A percentile compares a stretch with the other conserved stretches of the same genome.
These are phyloP conservation scores for Schizophyllum amplum DNA, from an alignment of 1,284 basidiomycete species.

Conservation along the genomic window DNA sequence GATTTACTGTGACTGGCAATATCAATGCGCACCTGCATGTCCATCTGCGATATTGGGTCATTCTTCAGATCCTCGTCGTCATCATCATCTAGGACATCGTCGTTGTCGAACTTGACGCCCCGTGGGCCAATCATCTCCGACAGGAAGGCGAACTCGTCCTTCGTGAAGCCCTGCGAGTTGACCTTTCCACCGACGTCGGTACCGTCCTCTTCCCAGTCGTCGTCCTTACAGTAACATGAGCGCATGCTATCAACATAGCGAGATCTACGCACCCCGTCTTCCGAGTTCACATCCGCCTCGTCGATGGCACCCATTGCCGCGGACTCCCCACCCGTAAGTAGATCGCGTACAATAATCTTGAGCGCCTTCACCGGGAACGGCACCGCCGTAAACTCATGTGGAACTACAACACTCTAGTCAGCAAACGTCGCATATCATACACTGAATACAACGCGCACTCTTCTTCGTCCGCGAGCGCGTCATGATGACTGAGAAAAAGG, in stretches of 20 bases:
- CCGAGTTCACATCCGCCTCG: constrained; percentile 58
- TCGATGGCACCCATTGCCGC: constrained; percentile 42
- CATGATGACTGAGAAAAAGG: constrained; percentile 70
- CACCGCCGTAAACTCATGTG: constrained; percentile 79
- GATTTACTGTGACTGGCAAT: constrained; percentile 2
- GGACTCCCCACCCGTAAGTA: constrained; percentile 66
- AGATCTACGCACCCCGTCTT: constrained; percentile 64
- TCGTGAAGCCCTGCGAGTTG: constrained; percentile 39
- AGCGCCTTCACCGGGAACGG: constrained; percentile 88
- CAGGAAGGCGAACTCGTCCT: constrained; percentile 59
- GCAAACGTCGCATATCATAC: constrained; percentile 9
- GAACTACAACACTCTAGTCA: constrained; percentile 38
- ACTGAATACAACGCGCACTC: constrained; percentile 42
- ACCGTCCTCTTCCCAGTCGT: constrained; percentile 78
- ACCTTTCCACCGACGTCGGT: constrained; percentile 22
- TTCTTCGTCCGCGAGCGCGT: constrained; percentile 86
- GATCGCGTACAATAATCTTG: constrained; percentile 82
- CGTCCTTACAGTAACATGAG: constrained; percentile 42
- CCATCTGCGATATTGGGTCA: constrained; percentile 84
- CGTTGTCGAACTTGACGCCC: constrained; percentile 62
- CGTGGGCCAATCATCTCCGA: constrained; percentile 66
- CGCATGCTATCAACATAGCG: constrained; percentile 5
- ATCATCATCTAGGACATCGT: constrained; percentile 57
- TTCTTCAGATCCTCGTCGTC: constrained; percentile 84
- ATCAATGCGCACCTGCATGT: constrained; percentile 61